Conservation (phyloP, 352 stramenopile genomes). For the Blastocystis sp. region DNA sequence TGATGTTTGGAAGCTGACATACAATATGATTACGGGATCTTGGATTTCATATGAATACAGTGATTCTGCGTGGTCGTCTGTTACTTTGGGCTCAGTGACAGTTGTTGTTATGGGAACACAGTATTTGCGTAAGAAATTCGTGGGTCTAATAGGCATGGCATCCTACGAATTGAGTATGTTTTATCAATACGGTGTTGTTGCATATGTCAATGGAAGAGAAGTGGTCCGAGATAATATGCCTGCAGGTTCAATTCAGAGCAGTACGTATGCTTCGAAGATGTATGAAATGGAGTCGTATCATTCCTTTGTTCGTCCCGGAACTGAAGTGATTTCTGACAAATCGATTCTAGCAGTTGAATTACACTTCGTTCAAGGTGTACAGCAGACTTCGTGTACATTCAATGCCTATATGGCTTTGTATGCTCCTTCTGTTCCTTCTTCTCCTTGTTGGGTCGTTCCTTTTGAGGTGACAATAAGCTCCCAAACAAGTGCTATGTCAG, state of each 20-base stretch:
- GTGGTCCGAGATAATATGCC: conserved; percentile 38
- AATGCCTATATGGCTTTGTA: not conserved
- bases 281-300: not conserved
- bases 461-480: not conserved
- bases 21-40: not conserved
- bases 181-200: not conserved
- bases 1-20: conserved; percentile 21
- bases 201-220: conserved; percentile 50
- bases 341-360: conserved; percentile 9
- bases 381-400: not conserved
- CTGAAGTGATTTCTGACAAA: not conserved
- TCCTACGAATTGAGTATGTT: conserved; percentile 16
- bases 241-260: not conserved
- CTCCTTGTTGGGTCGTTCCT: not conserved
- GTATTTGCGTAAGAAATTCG: conserved; percentile 32
- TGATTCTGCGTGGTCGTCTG: conserved; percentile 7
- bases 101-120: not conserved
- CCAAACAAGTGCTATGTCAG: not conserved
- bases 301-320: not conserved
- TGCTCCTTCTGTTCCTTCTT: not conserved
- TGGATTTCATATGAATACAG: not conserved
- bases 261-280: not conserved
- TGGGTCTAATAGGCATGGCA: not conserved
- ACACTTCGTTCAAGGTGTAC: not conserved
- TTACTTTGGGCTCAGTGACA: not conserved